Evolutionary conservation across 257 asterid genomes (phyloP).

Genomic region (Ligustrum vulgare): DNA sequence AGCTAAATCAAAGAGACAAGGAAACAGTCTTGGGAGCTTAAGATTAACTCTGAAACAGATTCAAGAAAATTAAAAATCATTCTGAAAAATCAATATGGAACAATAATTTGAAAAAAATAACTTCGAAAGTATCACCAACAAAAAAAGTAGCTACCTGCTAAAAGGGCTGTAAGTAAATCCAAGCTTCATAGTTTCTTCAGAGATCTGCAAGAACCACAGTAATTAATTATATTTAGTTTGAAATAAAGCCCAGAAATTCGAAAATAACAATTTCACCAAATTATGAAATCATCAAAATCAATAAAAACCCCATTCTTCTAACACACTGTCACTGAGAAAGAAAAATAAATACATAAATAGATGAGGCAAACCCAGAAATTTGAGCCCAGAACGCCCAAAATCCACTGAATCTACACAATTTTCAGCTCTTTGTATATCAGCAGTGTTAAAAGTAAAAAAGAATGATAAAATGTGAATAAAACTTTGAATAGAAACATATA

Average conservation of each 20-base stretch:
- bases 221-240: background rate
- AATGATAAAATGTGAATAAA: slow-evolving; percentile 22
- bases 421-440: background rate
- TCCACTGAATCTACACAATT: slow-evolving; percentile 19
- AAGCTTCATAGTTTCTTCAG: slow-evolving; percentile 24
- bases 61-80: background rate
- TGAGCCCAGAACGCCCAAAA: slow-evolving; percentile 22
- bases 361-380: slow-evolving; percentile 1
- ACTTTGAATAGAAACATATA: slow-evolving; percentile 25
- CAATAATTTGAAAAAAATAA: too few species aligned
- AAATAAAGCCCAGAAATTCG: slow-evolving; percentile 14
- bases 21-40: background rate
- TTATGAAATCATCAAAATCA: slow-evolving; percentile 6
- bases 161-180: slow-evolving; percentile 18
- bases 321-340: background rate
- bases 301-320: background rate
- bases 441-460: background rate
- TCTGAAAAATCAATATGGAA: background rate
- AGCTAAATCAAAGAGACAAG: slow-evolving; percentile 9
- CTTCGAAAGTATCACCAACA: background rate
- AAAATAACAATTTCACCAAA: background rate
- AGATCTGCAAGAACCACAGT: slow-evolving; percentile 37
- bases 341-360: background rate
- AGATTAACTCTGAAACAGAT: slow-evolving; percentile 1
- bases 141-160: slow-evolving; percentile 27